Base-by-base conservation (phyloP, 148 eudicot species). In the Salicornia ramosissima region DNA sequence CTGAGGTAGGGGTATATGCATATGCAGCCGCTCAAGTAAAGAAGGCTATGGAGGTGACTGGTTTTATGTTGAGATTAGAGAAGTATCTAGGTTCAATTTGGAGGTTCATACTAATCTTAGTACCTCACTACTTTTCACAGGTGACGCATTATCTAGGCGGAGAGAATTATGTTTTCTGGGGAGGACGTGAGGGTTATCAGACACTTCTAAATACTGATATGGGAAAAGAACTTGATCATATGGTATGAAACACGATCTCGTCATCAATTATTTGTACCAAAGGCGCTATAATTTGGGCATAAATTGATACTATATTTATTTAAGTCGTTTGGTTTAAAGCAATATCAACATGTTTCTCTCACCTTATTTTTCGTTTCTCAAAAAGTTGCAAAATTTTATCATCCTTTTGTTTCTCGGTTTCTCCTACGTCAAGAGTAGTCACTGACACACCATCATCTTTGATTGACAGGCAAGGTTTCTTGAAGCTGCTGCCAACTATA, bases 111-210 rank as follows among this genome's bases (percentile, higher is more conserved):
- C 61, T 65, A 2, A 16, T 31, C 24, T 29, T 25, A 24, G 33
- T 25, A 47, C 58, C 24, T 29, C 31, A 24, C 45, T 25, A 47
- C 58, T 33, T 80, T 8, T 22, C 64, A 68, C 87, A 94, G 98
- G 98, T 94, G 62, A 94, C 99, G 39, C 96, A 94, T 78, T 89
- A 84, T 81, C 90, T 94, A 13, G 99, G 98, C 43, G 99, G 99
- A 68, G 97, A 94, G 76, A 94, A 90, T 63, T 94, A 87, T 80
- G 99, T 94, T 58, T 94, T 94, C 75, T 94, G 99, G 99, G 98
- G 99, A 12, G 97, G 99, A 73, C 97, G 99, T 67, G 97, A 94
- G 74, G 99, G 99, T 67, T 94, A 94, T 72, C 99, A 94, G 74
- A 75, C 92, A 70, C 99, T 94, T 60, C 68, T 94, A 59, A 94